These are phyloP conservation scores for Botryotinia convoluta DNA, from an alignment of 2,329 filamentous ascomycete genomes.

Conservation along the genomic window DNA sequence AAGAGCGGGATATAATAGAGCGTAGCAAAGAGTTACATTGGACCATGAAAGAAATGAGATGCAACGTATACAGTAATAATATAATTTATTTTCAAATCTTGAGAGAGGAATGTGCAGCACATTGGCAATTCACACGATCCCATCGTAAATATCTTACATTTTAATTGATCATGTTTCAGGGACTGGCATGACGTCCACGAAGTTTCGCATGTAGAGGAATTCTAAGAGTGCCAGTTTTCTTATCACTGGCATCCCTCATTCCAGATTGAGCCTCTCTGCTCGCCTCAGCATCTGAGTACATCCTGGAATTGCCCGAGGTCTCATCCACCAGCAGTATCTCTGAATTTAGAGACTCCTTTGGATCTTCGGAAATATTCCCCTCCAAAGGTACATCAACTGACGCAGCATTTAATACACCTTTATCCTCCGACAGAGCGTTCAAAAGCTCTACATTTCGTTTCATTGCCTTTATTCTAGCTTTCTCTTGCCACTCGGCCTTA, in stretches of 20 bases:
- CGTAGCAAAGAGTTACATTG: not conserved
- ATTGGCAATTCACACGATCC: not conserved
- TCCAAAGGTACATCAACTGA: not conserved
- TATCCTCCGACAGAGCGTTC: not conserved
- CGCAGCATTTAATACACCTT: not conserved
- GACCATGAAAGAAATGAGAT: not conserved
- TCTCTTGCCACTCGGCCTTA: constrained; percentile 15
- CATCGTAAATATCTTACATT: not conserved
- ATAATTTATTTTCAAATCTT: not conserved
- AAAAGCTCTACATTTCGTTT: not conserved
- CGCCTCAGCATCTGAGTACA: not conserved
- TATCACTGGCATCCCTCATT: not conserved
- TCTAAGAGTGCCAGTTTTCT: too few relatives aligned
- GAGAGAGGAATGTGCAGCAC: not conserved
- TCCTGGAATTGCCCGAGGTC: not conserved
- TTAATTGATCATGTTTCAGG: not conserved
- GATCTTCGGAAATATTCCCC: not conserved
- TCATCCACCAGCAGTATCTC: not conserved
- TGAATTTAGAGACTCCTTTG: not conserved
- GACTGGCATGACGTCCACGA: not conserved
- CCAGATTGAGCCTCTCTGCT: not conserved
- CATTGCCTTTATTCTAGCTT: not conserved
- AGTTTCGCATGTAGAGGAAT: not conserved
- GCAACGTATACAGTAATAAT: not conserved
- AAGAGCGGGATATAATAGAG: not conserved